Conservation (phyloP, 768 basidiomycete species). For the Lyophyllum decastes region DNA sequence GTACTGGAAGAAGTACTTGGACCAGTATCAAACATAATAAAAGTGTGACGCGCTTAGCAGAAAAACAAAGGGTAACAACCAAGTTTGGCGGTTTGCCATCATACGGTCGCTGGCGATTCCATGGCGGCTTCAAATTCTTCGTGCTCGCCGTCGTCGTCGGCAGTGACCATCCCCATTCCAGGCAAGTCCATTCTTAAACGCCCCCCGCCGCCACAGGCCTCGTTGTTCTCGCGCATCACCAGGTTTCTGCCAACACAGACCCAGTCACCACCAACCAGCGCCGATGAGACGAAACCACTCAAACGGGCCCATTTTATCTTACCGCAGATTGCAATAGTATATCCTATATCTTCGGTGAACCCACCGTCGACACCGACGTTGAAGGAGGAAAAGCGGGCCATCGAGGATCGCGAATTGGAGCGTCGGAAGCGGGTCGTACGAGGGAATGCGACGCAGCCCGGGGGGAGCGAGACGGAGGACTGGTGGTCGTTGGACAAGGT, state of each 20-base stretch:
- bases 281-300: conserved; percentile 60
- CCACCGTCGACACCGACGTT: conserved; percentile 81
- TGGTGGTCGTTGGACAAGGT: conserved; percentile 90
- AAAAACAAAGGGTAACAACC: background rate
- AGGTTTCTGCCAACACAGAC: conserved; percentile 68
- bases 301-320: conserved; percentile 92
- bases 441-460: conserved; percentile 44
- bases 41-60: too few species aligned
- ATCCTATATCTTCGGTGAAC: conserved; percentile 84
- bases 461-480: conserved; percentile 43
- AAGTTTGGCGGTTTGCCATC: background rate
- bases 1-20: too few species aligned
- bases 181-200: conserved; percentile 83
- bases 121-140: conserved; percentile 45
- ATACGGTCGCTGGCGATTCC: too few species aligned
- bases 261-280: conserved; percentile 24
- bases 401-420: conserved; percentile 75
- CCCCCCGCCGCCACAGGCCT: conserved; percentile 66
- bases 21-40: too few species aligned
- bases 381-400: conserved; percentile 80
- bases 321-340: conserved; percentile 82
- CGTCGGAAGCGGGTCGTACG: conserved; percentile 65
- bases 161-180: conserved; percentile 78
- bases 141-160: conserved; percentile 73
- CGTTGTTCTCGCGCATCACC: conserved; percentile 73